A percentile compares a stretch with the other conserved stretches of the same genome.
Conservation (phyloP, 768 basidiomycete genomes). For the Cystofilobasidium bisporidii region DNA sequence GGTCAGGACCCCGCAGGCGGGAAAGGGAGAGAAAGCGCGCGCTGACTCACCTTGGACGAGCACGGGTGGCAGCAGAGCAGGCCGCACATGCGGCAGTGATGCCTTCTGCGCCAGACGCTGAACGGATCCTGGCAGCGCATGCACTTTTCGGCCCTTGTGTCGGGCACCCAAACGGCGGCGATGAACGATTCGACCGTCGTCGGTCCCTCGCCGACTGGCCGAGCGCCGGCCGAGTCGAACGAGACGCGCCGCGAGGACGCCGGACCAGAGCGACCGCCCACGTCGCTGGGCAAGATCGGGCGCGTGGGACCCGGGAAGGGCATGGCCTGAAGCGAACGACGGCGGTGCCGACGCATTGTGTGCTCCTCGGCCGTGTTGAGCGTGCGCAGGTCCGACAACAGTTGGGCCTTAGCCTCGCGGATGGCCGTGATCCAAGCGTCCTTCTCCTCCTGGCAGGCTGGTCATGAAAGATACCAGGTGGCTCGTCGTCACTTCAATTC, state of each 20-base stretch:
- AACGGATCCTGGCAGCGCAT: constrained; percentile 73
- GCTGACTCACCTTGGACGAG: constrained; percentile 56
- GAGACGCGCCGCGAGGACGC: not conserved
- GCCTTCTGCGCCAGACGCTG: constrained; percentile 63
- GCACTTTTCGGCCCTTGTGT: constrained; percentile 68
- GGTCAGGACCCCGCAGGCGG: not conserved
- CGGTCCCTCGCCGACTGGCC: not conserved
- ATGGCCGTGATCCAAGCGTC: constrained; percentile 35
- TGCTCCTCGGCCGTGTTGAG: constrained; percentile 32
- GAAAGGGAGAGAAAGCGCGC: constrained; percentile 1
- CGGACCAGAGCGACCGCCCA: not conserved
- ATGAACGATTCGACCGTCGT: constrained; percentile 63
- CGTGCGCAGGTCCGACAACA: constrained; percentile 32
- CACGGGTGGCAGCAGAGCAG: constrained; percentile 76
- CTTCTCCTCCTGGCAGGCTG: constrained; percentile 30
- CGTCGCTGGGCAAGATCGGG: too few relatives aligned
- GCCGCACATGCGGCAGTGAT: constrained; percentile 80
- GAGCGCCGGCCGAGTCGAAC: not conserved
- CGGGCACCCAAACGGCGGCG: constrained; percentile 87
- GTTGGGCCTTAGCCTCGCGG: constrained; percentile 32
- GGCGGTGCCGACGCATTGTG: constrained; percentile 26
- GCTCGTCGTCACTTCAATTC: too few relatives aligned
- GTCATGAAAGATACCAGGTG: not conserved
- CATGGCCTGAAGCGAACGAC: constrained; percentile 25
- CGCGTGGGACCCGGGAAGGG: constrained; percentile 2